A percentile compares a stretch with the other conserved stretches of the same genome.
phyloP scores from a whole-genome alignment of 495 filamentous ascomycete species.

The Tuber borchii region DNA sequence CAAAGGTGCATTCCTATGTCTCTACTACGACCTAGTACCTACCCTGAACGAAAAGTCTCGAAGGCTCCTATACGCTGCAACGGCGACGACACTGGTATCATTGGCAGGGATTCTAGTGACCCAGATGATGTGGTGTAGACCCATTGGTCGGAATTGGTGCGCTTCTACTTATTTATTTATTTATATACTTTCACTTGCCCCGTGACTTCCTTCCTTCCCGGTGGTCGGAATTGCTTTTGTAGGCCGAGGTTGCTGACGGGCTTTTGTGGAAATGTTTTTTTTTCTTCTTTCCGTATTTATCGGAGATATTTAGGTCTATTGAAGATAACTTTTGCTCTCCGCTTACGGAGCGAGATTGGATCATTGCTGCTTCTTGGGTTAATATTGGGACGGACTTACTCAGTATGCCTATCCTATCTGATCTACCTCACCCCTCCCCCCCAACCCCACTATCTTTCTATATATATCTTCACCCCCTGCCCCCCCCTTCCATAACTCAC shows the following conservation, averaged over 20 bases:
- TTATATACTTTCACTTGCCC: background rate
- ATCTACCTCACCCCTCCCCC: background rate
- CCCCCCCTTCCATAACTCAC: background rate
- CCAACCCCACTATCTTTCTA: background rate
- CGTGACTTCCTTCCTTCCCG: background rate
- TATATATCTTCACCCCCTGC: background rate
- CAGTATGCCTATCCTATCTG: constrained; percentile 8
- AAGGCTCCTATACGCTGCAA: constrained; percentile 24
- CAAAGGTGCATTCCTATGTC: constrained; percentile 32
- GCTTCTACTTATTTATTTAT: background rate
- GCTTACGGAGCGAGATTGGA: constrained; percentile 26
- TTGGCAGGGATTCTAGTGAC: constrained; percentile 22
- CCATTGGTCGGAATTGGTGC: constrained; percentile 28
- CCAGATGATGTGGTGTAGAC: constrained; percentile 28
- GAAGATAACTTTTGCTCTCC: constrained; percentile 27
- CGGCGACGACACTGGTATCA: constrained; percentile 15
- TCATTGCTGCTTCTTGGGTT: constrained; percentile 25
- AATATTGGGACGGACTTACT: constrained; percentile 30
- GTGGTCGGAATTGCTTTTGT: background rate
- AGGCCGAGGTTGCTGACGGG: background rate
- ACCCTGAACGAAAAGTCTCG: constrained; percentile 27
- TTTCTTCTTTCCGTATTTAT: background rate
- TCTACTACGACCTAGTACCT: constrained; percentile 33
- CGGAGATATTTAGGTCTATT: constrained; percentile 15
- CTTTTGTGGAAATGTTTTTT: background rate